phyloP scores from a whole-genome alignment of 2,329 filamentous ascomycete species.

The Scortechinia acanthostroma region DNA sequence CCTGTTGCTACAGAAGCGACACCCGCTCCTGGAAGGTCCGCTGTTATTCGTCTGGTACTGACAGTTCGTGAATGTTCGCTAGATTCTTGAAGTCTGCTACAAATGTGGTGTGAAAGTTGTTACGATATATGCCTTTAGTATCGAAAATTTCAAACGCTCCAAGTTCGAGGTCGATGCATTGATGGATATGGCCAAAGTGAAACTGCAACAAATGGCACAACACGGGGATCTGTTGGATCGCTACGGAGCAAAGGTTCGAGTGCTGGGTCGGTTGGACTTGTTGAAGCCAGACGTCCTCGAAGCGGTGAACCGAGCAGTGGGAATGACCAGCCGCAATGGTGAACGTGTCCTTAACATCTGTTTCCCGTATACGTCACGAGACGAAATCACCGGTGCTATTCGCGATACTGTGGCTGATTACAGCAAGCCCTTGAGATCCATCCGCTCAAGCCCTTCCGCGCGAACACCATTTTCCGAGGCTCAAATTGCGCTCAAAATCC shows the following conservation, averaged over 20 bases:
- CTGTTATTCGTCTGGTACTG: no score
- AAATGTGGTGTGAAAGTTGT: slow-evolving; percentile 70
- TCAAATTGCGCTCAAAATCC: slow-evolving; percentile 59
- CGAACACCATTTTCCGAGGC: slow-evolving; percentile 58
- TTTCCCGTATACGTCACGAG: slow-evolving; percentile 69
- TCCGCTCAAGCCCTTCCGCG: neutral
- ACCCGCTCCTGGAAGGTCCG: no score
- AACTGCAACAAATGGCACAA: slow-evolving; percentile 61
- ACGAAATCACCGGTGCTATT: slow-evolving; percentile 67
- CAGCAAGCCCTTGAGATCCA: slow-evolving; percentile 41
- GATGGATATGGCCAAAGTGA: slow-evolving; percentile 74
- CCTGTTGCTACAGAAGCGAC: neutral
- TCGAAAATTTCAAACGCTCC: slow-evolving; percentile 73
- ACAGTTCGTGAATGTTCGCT: no score
- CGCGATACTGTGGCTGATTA: slow-evolving; percentile 61
- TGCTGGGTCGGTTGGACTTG: slow-evolving; percentile 58
- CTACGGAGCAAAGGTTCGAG: slow-evolving; percentile 61
- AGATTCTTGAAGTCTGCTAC: slow-evolving; percentile 72
- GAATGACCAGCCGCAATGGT: slow-evolving; percentile 61
- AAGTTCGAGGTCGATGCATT: slow-evolving; percentile 71
- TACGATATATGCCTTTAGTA: slow-evolving; percentile 74
- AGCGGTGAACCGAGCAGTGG: slow-evolving; percentile 59
- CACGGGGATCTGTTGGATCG: slow-evolving; percentile 67
- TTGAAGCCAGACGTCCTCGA: slow-evolving; percentile 62
- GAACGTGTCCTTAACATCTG: slow-evolving; percentile 61